Evolutionary conservation across 2,329 filamentous ascomycete species (phyloP).

Genomic region (Rhexocercosporidium sp.): DNA sequence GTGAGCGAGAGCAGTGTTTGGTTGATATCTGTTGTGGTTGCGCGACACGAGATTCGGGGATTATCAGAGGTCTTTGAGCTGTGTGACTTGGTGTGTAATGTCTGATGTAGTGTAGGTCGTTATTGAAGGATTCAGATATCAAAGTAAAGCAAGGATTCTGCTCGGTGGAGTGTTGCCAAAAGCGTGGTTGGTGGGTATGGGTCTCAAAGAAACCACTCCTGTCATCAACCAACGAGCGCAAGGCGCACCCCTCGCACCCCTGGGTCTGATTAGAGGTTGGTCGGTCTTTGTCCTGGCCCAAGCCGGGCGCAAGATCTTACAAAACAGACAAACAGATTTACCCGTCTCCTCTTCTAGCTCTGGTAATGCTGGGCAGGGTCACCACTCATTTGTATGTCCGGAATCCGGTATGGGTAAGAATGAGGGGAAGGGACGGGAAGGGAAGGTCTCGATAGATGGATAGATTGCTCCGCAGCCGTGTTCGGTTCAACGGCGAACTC

Average conservation of each 20-base stretch:
- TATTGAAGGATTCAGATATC: slow-evolving; percentile 1
- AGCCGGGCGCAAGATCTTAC: not conserved
- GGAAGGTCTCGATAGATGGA: not conserved
- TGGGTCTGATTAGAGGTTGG: not conserved
- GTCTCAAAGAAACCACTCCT: not conserved
- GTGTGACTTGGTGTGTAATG: not conserved
- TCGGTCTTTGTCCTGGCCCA: not conserved
- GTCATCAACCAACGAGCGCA: slow-evolving; percentile 2
- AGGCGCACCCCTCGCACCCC: not conserved
- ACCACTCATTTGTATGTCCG: not conserved
- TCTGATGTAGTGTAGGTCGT: not conserved
- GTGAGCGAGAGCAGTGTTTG: not conserved
- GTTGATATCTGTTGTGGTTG: slow-evolving; percentile 1
- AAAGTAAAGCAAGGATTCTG: not conserved
- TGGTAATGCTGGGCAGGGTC: not conserved
- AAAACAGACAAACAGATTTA: not conserved
- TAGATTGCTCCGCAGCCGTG: slow-evolving; percentile 4
- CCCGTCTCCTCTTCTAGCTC: slow-evolving; percentile 5
- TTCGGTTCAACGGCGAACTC: slow-evolving; percentile 7
- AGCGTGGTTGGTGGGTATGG: not conserved
- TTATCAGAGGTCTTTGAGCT: not conserved
- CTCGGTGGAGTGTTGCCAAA: not conserved
- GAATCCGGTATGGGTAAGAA: not conserved
- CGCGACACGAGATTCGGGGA: slow-evolving; percentile 1
- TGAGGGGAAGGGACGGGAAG: not conserved